Base-by-base conservation (phyloP, 495 filamentous ascomycete genomes). In the Hypomontagnella monticulosa region DNA sequence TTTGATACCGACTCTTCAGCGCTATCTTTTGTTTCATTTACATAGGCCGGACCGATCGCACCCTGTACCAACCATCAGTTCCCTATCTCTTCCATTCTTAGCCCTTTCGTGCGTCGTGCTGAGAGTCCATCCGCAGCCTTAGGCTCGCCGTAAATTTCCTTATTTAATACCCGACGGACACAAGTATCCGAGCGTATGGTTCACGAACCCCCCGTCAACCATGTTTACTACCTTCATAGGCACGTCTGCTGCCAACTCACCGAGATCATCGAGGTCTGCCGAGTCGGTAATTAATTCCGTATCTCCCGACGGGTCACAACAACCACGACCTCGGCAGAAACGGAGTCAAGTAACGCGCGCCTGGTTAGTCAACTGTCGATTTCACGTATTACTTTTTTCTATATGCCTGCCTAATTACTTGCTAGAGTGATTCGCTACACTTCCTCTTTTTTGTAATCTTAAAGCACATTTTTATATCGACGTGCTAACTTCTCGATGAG, bases 401-500 rank as follows among this genome's bases (percentile, higher is more conserved):
- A 27, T 6, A 3, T 27, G 23, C 23, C 23, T 27, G 23, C 23
- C 23, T 27, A 27, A 27, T 27, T 27, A 6, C 23, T 6, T 27
- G 23, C 23, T 6, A 6, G 23, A 27, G 23, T 6, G 23, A 27
- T 27, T 27, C 6, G 23, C 23, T 27, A 27, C 23, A 2, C 6
- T 27, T 3, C 23, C 23, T 27, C 11, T 23, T 37, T 51, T 14
- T 32, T 34, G 33, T 49, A 36, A 10, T 63, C 7, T 20, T 12
- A 15, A 0, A 30, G 20, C 38, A 14, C 32, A 12, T n/a, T 23
- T 30, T 15, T 27, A 32, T 9, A 16, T 27, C 18, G 19, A 15
- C 3, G 8, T 46, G 14, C 42, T 57, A 34, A 57, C 12, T 64
- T 72, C 8, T 63, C 74, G 9, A 76, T 79, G 0, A 83, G 80